Percentiles rank a stretch among this genome's conserved stretches.
These are phyloP conservation scores for Plasmodium reichenowi DNA, from an alignment of 169 alveolate species.

Conservation along the genomic window DNA sequence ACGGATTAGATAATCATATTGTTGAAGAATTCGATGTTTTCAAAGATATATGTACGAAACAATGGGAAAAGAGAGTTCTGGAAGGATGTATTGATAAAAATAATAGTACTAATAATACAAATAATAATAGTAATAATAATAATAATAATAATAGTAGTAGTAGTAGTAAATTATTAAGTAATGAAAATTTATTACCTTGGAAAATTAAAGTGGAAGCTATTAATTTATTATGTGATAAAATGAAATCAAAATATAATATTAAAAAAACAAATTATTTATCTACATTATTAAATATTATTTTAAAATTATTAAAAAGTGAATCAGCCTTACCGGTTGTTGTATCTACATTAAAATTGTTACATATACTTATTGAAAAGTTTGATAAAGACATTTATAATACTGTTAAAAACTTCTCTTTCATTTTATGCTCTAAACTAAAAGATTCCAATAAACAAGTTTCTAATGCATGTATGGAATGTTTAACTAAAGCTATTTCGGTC, in stretches of 20 bases:
- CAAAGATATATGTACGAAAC: conserved; percentile 68
- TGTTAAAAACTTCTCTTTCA: conserved; percentile 27
- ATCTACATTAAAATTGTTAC: conserved; percentile 42
- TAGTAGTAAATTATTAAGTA: conserved; percentile 29
- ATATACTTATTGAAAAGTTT: conserved; percentile 55
- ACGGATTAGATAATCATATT: background rate
- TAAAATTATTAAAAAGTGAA: conserved; percentile 55
- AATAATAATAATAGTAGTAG: background rate
- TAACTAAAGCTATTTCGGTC: conserved; percentile 35
- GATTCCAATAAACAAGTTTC: conserved; percentile 76
- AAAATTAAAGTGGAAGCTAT: conserved; percentile 77
- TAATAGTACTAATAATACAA: background rate
- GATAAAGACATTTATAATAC: conserved; percentile 65
- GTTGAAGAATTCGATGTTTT: conserved; percentile 65
- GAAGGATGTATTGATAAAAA: conserved; percentile 66
- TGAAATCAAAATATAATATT: conserved; percentile 42
- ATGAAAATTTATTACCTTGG: conserved; percentile 76
- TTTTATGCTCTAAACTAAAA: conserved; percentile 59
- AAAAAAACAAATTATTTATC: conserved; percentile 50
- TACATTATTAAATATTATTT: conserved; percentile 49
- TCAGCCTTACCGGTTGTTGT: conserved; percentile 74
- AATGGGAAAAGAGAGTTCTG: conserved; percentile 72
- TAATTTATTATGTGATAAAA: conserved; percentile 52
- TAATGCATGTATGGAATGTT: conserved; percentile 75
- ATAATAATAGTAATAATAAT: background rate